These are phyloP conservation scores for grape (Vitis vinifera) DNA, from an alignment of 164 flowering plant species.

Conservation along the genomic window ASM3070453v1 NC_081821.1:1735001-1735500, in stretches of 20 bases:
- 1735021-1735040: conserved; percentile 92
- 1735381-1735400: background rate
- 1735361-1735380: background rate
- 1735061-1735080: conserved; percentile 83
- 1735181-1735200: conserved; percentile 99
- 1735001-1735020: conserved; percentile 88
- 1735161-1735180: conserved; percentile 97
- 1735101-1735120: conserved; percentile 96
- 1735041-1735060: conserved; percentile 85
- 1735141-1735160: conserved; percentile 99
- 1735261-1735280: background rate
- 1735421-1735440: no score
- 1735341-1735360: background rate
- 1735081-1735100: conserved; percentile 98
- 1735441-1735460: no score
- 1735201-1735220: conserved; percentile 99
- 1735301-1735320: no score
- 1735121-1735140: conserved; percentile 92
- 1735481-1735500: background rate
- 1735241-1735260: background rate
- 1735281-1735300: no score
- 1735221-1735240: conserved; percentile 71
- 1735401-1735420: no score
- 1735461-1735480: background rate
- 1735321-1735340: background rate